These are phyloP conservation scores for Paramecium pentaurelia DNA, from an alignment of 73 alveolate species.

Conservation along the genomic window DNA sequence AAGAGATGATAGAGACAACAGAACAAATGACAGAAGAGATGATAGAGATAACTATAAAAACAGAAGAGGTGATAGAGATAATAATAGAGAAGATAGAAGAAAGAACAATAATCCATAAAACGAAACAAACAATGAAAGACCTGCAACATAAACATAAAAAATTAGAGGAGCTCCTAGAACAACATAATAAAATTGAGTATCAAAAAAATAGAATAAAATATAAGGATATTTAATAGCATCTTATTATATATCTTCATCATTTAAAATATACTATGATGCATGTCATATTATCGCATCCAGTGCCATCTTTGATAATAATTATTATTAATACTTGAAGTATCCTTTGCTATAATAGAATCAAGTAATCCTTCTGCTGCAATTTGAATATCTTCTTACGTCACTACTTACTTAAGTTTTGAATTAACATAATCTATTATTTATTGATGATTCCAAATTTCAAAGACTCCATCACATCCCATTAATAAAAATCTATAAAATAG, in stretches of 20 bases:
- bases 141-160: background rate
- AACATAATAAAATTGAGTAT: background rate
- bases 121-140: background rate
- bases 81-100: background rate
- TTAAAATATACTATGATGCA: conserved; percentile 51
- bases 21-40: background rate
- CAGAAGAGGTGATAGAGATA: background rate
- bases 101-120: background rate
- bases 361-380: conserved; percentile 69
- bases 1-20: background rate
- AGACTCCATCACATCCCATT: conserved; percentile 70
- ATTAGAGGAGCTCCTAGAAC: background rate
- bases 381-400: background rate
- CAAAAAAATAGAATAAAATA: background rate
- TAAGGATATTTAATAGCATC: background rate
- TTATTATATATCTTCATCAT: background rate
- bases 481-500: conserved; percentile 64
- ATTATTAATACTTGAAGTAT: background rate
- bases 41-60: background rate
- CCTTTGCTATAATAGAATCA: conserved; percentile 76
- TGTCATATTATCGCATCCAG: conserved; percentile 90
- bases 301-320: conserved; percentile 46
- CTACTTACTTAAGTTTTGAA: background rate
- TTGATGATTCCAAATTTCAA: conserved; percentile 52
- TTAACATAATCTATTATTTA: conserved; percentile 39